These are phyloP conservation scores for Colletotrichum sp. DNA, from an alignment of 2,329 filamentous ascomycete species.

Conservation along the genomic window DNA sequence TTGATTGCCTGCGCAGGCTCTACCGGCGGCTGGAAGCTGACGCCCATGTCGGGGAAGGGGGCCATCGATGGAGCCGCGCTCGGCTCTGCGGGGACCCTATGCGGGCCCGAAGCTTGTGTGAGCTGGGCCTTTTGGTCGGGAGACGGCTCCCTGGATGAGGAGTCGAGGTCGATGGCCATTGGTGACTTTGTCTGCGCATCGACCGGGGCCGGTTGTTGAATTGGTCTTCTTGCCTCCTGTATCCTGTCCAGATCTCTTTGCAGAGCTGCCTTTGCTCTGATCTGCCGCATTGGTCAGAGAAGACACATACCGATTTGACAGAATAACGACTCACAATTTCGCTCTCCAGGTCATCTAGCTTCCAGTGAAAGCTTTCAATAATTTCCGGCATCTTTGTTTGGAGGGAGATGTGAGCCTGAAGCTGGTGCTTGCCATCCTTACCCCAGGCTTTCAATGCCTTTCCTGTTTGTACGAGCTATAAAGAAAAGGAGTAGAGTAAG, in stretches of 20 bases:
- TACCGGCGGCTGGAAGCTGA: constrained; percentile 39
- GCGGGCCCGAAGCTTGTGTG: constrained; percentile 2
- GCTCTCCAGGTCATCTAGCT: constrained; percentile 60
- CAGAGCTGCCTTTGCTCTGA: constrained; percentile 59
- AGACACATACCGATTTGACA: background rate
- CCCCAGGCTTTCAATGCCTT: constrained; percentile 58
- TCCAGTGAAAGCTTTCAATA: constrained; percentile 54
- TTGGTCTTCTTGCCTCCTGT: constrained; percentile 25
- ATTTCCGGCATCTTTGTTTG: constrained; percentile 50
- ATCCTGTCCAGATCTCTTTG: constrained; percentile 56
- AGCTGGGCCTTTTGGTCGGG: background rate
- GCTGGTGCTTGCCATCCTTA: constrained; percentile 43
- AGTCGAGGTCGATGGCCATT: constrained; percentile 40
- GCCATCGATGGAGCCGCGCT: constrained; percentile 47
- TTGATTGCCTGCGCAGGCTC: constrained; percentile 20
- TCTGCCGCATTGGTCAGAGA: constrained; percentile 32
- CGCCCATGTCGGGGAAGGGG: constrained; percentile 62
- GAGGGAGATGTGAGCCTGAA: constrained; percentile 33
- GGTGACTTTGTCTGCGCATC: constrained; percentile 40
- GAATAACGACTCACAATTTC: constrained; percentile 54
- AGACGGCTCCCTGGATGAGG: constrained; percentile 30
- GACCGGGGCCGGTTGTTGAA: constrained; percentile 27
- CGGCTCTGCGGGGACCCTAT: constrained; percentile 15
- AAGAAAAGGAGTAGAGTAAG: background rate
- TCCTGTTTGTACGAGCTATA: constrained; percentile 62